Evolutionary conservation across 2,329 filamentous ascomycete species (phyloP), one percentile per base, ranked within the genome.

Genomic region (Lomentospora prolificans): DNA sequence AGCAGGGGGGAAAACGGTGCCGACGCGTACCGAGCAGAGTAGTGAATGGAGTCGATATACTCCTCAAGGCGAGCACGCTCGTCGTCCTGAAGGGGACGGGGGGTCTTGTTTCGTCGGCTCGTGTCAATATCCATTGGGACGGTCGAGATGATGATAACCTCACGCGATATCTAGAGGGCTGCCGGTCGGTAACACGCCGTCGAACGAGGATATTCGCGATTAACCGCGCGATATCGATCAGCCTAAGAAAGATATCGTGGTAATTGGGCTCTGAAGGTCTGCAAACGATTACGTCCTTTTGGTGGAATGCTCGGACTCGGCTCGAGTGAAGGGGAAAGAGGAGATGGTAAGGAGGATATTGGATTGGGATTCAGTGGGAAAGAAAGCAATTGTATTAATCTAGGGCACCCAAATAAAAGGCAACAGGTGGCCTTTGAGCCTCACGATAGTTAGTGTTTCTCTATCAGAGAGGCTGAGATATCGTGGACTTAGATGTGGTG

Each of bases 21-120:
- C 51, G n/a, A n/a, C n/a, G 67, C 79, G 65, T 76, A 95, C 90
- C 90, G 83, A 60, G 88, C 82, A 54, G 92, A 97, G 75, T 99
- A 99, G 72, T 97, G 91, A 64, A 99, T 99, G 30, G 84, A 82
- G 65, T 97, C 90, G 62, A 94, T 83, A 67, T 89, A 97, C 70
- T 97, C 91, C 59, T 96, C 90, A 58, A 99, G 78, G 58, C 86
- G 84, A 62, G 86, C 83, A 61, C 87, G 84, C 78, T 99, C 94
- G 17, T 79, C 74, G 60, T 96, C 90, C 30, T 85, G 83, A 57
- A 99, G 75, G 60, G 86, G 81, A 59, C 92, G 84, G 44, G 94
- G 89, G 68, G 83, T 82, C 74, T 88, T 87, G 75, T 97, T 97
- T 69, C 92, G 88, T 69, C 92, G 85, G 64, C 78, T 85, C 63